Evolutionary conservation across 2,329 filamentous ascomycete species (phyloP).

Genomic region (Sporothrix schenckii): DNA sequence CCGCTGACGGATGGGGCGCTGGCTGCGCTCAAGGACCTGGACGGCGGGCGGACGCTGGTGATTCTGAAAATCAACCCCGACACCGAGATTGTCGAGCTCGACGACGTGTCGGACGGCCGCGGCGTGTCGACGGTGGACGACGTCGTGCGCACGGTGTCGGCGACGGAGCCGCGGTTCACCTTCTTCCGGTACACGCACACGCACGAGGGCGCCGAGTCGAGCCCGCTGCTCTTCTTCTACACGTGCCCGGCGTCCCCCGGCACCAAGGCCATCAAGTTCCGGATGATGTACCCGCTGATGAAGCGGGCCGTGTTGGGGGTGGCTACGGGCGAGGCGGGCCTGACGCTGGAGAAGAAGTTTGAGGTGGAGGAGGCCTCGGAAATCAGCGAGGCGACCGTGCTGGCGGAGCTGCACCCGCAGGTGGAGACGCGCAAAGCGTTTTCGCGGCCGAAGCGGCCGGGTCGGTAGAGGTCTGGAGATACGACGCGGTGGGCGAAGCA

Average conservation of each 20-base stretch:
- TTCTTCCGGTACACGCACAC: slow-evolving; percentile 72
- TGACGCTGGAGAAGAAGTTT: slow-evolving; percentile 71
- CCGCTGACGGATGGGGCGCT: slow-evolving; percentile 65
- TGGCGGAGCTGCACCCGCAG: slow-evolving; percentile 69
- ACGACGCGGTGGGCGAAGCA: neutral
- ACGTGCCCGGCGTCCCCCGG: slow-evolving; percentile 70
- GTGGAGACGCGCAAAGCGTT: slow-evolving; percentile 69
- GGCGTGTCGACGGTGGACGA: slow-evolving; percentile 59
- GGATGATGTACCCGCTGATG: slow-evolving; percentile 81
- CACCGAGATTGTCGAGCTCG: slow-evolving; percentile 69
- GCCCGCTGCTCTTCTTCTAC: slow-evolving; percentile 76
- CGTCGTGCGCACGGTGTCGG: slow-evolving; percentile 63
- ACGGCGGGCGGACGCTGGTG: slow-evolving; percentile 56
- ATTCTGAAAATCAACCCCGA: slow-evolving; percentile 66
- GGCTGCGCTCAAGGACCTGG: slow-evolving; percentile 63
- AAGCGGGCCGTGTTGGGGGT: slow-evolving; percentile 67
- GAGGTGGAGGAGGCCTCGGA: slow-evolving; percentile 69
- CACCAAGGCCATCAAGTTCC: slow-evolving; percentile 73
- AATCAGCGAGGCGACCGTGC: slow-evolving; percentile 67
- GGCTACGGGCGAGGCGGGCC: slow-evolving; percentile 66
- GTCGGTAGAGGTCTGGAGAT: slow-evolving; percentile 50
- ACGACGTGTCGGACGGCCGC: slow-evolving; percentile 45
- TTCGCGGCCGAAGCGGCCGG: slow-evolving; percentile 77
- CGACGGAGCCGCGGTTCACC: slow-evolving; percentile 72
- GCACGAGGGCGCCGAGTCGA: slow-evolving; percentile 55